Conservation (phyloP, 1,284 basidiomycete genomes). For the Leccinum solheimii region DNA sequence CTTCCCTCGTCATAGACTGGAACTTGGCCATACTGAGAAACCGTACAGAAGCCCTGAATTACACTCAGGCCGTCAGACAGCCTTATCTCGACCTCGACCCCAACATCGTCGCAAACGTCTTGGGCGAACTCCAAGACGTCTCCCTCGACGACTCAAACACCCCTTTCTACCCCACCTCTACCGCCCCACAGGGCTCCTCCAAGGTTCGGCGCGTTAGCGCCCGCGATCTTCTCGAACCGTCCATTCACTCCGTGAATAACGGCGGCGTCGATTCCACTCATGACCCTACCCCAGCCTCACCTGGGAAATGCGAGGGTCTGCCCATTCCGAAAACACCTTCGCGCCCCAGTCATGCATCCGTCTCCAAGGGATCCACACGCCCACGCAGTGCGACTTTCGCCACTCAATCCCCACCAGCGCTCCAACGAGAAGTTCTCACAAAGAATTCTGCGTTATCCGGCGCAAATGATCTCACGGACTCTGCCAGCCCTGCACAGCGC, state of each 20-base stretch:
- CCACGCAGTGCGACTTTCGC: slow-evolving; percentile 17
- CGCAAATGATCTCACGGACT: slow-evolving; percentile 6
- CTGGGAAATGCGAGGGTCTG: slow-evolving; percentile 7
- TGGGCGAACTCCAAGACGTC: slow-evolving; percentile 27
- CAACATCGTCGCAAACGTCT: slow-evolving; percentile 21
- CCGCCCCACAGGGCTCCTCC: slow-evolving; percentile 3
- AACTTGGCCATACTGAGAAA: slow-evolving; percentile 41
- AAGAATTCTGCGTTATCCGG: slow-evolving; percentile 1
- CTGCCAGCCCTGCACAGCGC: background rate
- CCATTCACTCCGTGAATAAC: slow-evolving; percentile 10
- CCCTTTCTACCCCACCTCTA: slow-evolving; percentile 1
- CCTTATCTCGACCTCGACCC: slow-evolving; percentile 30
- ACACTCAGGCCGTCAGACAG: slow-evolving; percentile 25
- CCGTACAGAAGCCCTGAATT: slow-evolving; percentile 19
- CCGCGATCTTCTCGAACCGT: slow-evolving; percentile 29
- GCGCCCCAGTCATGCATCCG: slow-evolving; percentile 21
- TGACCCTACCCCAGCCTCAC: slow-evolving; percentile 3
- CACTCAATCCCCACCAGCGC: slow-evolving; percentile 2
- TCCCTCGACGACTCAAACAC: slow-evolving; percentile 19
- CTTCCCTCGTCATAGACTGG: slow-evolving; percentile 58
- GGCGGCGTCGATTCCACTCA: slow-evolving; percentile 7
- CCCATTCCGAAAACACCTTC: slow-evolving; percentile 25
- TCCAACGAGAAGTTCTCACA: slow-evolving; percentile 4
- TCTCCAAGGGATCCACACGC: slow-evolving; percentile 19
- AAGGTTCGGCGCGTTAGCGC: slow-evolving; percentile 21